A percentile compares a stretch with the other conserved stretches of the same genome.
These are phyloP conservation scores for Exserohilum rostratum DNA, from an alignment of 2,329 filamentous ascomycete genomes.

Conservation along the genomic window DNA sequence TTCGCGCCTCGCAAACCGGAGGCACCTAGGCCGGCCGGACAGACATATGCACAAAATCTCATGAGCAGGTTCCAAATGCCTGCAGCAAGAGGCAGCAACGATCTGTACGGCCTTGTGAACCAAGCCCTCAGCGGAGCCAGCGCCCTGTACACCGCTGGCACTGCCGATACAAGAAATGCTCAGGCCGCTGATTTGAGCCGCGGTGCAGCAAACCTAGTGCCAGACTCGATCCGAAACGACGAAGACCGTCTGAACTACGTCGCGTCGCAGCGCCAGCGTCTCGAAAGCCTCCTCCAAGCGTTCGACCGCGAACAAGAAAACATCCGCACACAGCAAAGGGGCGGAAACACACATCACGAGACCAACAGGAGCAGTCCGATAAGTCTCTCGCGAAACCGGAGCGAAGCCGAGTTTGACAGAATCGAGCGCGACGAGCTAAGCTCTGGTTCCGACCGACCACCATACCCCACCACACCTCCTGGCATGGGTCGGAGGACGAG, in stretches of 20 bases:
- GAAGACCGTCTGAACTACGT: constrained; percentile 78
- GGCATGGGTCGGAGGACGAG: constrained; percentile 38
- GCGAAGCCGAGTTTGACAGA: constrained; percentile 88
- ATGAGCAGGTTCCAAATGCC: constrained; percentile 88
- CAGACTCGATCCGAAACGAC: constrained; percentile 66
- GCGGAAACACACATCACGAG: constrained; percentile 56
- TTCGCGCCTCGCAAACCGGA: constrained; percentile 61
- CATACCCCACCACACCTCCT: constrained; percentile 44
- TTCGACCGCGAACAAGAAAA: constrained; percentile 79
- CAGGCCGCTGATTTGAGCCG: constrained; percentile 60
- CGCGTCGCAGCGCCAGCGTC: constrained; percentile 75
- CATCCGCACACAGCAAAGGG: constrained; percentile 51
- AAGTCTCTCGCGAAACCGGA: constrained; percentile 77
- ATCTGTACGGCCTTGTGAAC: constrained; percentile 80
- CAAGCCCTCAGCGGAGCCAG: constrained; percentile 72
- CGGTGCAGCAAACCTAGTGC: constrained; percentile 68
- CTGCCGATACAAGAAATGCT: constrained; percentile 43
- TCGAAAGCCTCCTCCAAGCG: constrained; percentile 75
- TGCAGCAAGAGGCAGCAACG: constrained; percentile 66
- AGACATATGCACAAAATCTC: constrained; percentile 77
- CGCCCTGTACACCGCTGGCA: constrained; percentile 49
- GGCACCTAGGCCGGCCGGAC: constrained; percentile 56
- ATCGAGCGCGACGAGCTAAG: constrained; percentile 71
- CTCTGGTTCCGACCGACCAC: constrained; percentile 54
- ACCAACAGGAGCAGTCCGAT: constrained; percentile 21